phyloP scores from a whole-genome alignment of 768 basidiomycete genomes.

The Mycena capillaripes region DNA sequence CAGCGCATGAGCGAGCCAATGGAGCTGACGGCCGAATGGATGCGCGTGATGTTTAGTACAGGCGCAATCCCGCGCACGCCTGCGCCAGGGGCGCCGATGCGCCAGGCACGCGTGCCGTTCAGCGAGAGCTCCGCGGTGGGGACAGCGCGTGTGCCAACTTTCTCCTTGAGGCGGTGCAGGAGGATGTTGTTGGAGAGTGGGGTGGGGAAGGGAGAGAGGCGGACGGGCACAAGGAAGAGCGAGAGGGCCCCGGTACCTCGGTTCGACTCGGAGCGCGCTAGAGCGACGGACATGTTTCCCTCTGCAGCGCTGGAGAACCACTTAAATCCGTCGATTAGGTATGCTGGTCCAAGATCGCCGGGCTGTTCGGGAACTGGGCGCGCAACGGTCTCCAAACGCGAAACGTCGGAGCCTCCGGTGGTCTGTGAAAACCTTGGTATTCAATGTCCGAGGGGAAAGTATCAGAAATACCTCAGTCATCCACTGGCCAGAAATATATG shows the following conservation, averaged over 20 bases:
- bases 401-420: constrained; percentile 69
- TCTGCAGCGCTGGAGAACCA: constrained; percentile 92
- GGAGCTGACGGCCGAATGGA: constrained; percentile 72
- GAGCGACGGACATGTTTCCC: constrained; percentile 76
- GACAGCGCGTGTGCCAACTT: constrained; percentile 80
- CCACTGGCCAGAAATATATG: constrained; percentile 87
- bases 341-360: constrained; percentile 50
- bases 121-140: constrained; percentile 84
- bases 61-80: constrained; percentile 79
- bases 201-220: constrained; percentile 61
- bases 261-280: constrained; percentile 77
- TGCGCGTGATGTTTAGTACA: constrained; percentile 83
- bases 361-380: constrained; percentile 41
- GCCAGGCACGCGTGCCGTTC: constrained; percentile 70
- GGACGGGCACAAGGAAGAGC: constrained; percentile 80
- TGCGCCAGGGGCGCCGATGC: constrained; percentile 68
- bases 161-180: constrained; percentile 83
- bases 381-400: constrained; percentile 78
- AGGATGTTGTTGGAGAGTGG: constrained; percentile 70
- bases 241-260: constrained; percentile 77
- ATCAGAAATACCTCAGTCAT: constrained; percentile 75
- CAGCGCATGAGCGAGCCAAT: constrained; percentile 72
- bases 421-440: constrained; percentile 38
- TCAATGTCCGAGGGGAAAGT: constrained; percentile 2
- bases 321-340: constrained; percentile 78